Conservation (phyloP, 164 flowering plant species). For the Echeveria elegans region DNA sequence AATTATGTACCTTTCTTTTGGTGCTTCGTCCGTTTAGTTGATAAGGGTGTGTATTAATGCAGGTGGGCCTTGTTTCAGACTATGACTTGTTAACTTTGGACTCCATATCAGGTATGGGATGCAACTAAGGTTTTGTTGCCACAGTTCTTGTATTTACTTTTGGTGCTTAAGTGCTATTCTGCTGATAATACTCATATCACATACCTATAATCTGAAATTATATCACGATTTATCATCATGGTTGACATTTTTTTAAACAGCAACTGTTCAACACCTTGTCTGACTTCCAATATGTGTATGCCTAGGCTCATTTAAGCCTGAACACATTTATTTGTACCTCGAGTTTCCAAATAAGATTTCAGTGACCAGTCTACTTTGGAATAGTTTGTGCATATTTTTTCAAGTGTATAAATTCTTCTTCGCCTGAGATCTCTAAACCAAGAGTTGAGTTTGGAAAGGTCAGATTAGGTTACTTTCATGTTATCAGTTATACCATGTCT, state of each 20-base stretch:
- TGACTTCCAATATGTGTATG: not conserved
- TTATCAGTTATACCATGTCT: not conserved
- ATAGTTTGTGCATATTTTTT: not conserved
- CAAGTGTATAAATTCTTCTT: not conserved
- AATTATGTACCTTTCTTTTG: not conserved
- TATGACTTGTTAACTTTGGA: conserved; percentile 63
- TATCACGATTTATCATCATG: not conserved
- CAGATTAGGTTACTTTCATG: no score
- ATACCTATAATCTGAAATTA: not conserved
- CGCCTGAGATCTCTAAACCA: not conserved
- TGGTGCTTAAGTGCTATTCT: not conserved
- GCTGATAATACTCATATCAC: no score
- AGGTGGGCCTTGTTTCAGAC: conserved; percentile 68
- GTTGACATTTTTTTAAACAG: not conserved
- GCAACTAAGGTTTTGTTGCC: not conserved
- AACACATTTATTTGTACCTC: not conserved
- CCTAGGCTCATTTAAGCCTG: not conserved
- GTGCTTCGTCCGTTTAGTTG: not conserved
- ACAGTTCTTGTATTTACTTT: not conserved
- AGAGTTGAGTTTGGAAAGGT: no score
- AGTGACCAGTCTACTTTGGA: not conserved
- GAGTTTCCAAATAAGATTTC: not conserved
- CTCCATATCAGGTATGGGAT: conserved; percentile 43
- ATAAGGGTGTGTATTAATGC: conserved; percentile 10
- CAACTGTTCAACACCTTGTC: not conserved